A percentile compares a stretch with the other conserved stretches of the same genome.
These are phyloP conservation scores for Hordeum pubiflorum DNA, from an alignment of 202 grass and related monocot species.

Conservation along the genomic window DNA sequence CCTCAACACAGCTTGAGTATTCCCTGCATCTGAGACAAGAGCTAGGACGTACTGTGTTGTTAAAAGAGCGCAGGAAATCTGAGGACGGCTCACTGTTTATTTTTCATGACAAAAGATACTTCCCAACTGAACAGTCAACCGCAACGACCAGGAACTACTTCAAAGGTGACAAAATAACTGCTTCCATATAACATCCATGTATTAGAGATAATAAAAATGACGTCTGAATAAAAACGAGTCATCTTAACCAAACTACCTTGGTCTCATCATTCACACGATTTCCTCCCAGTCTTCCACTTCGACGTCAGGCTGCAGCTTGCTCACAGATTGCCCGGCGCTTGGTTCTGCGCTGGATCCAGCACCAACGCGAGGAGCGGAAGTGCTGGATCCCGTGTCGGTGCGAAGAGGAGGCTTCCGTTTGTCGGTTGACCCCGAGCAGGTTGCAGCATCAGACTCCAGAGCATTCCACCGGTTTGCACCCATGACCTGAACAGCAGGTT, in stretches of 20 bases:
- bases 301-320: conserved; percentile 26
- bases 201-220: neutral
- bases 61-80: conserved; percentile 28
- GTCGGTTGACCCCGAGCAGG: conserved; percentile 11
- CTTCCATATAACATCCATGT: neutral
- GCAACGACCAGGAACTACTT: conserved; percentile 4
- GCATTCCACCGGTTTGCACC: conserved; percentile 58
- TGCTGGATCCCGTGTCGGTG: neutral
- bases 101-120: conserved; percentile 20
- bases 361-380: neutral
- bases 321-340: conserved; percentile 5
- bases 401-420: neutral
- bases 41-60: conserved; percentile 16
- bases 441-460: conserved; percentile 43
- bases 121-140: neutral
- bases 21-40: conserved; percentile 33
- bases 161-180: neutral
- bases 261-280: conserved; percentile 50
- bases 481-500: conserved; percentile 17
- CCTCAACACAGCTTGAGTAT: conserved; percentile 27
- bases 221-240: neutral
- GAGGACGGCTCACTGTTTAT: conserved; percentile 36
- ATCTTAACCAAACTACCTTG: neutral
- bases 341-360: conserved; percentile 8
- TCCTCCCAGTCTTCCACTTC: conserved; percentile 94